Evolutionary conservation across 805 yeast genomes (phyloP), one percentile per base, ranked within the genome.

Genomic region (Lachancea nothofagi): DNA sequence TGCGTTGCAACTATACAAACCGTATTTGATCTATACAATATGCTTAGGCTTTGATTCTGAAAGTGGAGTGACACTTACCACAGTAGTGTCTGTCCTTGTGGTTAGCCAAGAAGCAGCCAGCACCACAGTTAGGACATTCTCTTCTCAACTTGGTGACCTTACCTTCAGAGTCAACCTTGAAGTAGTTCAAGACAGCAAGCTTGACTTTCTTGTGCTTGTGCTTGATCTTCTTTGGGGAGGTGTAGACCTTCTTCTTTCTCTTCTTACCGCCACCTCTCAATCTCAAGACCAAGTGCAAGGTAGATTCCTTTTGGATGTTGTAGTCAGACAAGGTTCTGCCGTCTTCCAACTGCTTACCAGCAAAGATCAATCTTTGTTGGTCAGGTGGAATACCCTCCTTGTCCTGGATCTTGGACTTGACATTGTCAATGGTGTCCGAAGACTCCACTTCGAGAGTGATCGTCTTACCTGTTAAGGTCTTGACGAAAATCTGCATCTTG

Each of bases 191-290:
- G 72, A 93, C 97, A 74, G 97, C 97, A 68, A 93, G 80, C 85
- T 93, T 93, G 75, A 85, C 86, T 81, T 90, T 93, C 86, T 85
- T 93, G 84, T 87, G 96, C 84, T 88, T 89, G 94, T 93, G 97
- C 78, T 76, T 86, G 78, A 93, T 86, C 84, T 89, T 94, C 89
- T 93, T 93, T 80, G 98, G 98, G 69, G 97, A 90, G 77, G 97
- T 90, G 90, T 90, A 93, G 70, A 88, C 97, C 95, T 90, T 90
- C 96, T 93, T 93, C 93, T 93, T 93, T 83, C 96, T 90, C 93
- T 93, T 93, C 86, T 89, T 93, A 79, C 96, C 96, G 75, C 96
- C 96, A 77, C 97, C 97, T 78, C 97, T 86, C 70, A 90, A 84
- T 80, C 97, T 88, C 55, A 90, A 76, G 54, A 90, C 97, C 75